phyloP scores from a whole-genome alignment of 2,329 filamentous ascomycete species.

The Pseudocercospora fuligena region DNA sequence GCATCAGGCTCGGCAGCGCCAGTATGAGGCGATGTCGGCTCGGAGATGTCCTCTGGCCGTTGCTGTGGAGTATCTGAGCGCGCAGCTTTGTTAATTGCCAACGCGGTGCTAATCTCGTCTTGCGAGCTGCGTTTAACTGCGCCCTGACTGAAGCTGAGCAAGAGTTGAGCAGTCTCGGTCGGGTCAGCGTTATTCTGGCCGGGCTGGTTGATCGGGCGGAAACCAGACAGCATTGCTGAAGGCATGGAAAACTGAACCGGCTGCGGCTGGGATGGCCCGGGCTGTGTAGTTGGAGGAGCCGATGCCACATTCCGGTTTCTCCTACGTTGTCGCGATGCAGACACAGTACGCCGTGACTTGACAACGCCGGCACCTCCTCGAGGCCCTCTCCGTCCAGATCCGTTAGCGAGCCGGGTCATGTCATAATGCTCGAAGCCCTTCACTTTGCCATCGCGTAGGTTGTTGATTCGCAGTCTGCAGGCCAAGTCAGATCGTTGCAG shows the following conservation, averaged over 20 bases:
- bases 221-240: background rate
- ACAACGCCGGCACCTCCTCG: background rate
- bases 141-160: background rate
- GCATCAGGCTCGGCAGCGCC: background rate
- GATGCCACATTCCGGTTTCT: background rate
- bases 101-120: background rate
- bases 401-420: background rate
- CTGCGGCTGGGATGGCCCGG: background rate
- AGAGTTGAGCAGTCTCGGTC: background rate
- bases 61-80: background rate
- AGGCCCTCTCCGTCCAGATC: background rate
- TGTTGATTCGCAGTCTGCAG: constrained; percentile 1
- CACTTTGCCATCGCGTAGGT: background rate
- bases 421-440: background rate
- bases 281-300: background rate
- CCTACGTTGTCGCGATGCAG: background rate
- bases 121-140: background rate
- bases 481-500: background rate
- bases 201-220: background rate
- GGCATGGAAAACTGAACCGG: background rate
- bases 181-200: background rate
- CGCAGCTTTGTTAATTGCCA: background rate
- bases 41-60: background rate
- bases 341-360: background rate
- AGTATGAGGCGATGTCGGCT: background rate